Conservation (phyloP, 2,329 filamentous ascomycete genomes). For the Rhinocladiella mackenziei region DNA sequence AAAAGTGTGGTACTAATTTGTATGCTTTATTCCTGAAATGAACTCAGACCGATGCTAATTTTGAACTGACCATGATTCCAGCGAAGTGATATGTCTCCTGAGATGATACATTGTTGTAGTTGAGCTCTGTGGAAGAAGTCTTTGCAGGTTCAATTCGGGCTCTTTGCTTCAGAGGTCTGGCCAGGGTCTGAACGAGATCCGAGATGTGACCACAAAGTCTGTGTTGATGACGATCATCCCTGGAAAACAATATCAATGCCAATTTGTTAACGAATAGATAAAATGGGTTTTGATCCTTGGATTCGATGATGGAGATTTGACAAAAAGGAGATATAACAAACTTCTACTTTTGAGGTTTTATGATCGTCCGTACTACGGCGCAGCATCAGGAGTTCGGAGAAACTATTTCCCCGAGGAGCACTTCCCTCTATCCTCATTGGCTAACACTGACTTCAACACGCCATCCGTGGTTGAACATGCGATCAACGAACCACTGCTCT, state of each 20-base stretch:
- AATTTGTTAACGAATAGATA: conserved; percentile 2
- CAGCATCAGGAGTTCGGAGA: too few species aligned
- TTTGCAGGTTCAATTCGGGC: neutral
- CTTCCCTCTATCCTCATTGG: too few species aligned
- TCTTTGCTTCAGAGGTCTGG: neutral
- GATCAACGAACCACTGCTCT: neutral
- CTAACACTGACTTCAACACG: too few species aligned
- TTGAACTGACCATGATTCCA: neutral
- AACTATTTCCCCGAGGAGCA: too few species aligned
- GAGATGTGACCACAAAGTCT: neutral
- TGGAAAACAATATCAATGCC: neutral
- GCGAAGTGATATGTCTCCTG: neutral
- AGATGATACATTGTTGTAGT: neutral
- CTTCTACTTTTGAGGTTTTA: too few species aligned
- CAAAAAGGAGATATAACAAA: neutral
- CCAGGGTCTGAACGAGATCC: too few species aligned
- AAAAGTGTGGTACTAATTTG: conserved; percentile 4
- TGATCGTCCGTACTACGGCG: too few species aligned
- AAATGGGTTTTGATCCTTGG: too few species aligned
- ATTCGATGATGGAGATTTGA: neutral
- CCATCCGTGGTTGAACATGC: neutral
- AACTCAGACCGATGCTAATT: neutral
- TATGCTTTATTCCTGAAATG: neutral
- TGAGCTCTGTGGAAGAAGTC: neutral
- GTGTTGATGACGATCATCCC: too few species aligned